A percentile compares a stretch with the other conserved stretches of the same genome.
Evolutionary conservation across 495 filamentous ascomycete genomes (phyloP).

Genomic region (Daldinia grandis): DNA sequence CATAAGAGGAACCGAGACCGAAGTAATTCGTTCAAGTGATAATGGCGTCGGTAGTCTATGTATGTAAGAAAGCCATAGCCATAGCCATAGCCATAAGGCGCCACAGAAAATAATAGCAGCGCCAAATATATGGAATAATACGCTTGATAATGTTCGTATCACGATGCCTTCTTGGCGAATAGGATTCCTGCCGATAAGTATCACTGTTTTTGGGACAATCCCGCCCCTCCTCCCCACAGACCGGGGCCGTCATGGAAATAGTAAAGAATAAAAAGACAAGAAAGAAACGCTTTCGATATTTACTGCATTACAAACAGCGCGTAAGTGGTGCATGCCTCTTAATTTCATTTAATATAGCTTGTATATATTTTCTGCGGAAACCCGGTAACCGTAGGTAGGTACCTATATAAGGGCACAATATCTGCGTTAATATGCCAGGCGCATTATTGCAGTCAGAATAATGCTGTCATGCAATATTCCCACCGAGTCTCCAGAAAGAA

Average conservation of each 20-base stretch:
- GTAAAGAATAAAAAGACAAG: slow-evolving; percentile 5
- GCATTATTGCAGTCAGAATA: background rate
- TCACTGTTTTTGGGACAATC: slow-evolving; percentile 7
- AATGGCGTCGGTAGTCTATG: background rate
- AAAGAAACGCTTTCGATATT: background rate
- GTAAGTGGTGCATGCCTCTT: slow-evolving; percentile 1
- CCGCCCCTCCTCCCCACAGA: slow-evolving; percentile 14
- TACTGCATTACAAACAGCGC: background rate
- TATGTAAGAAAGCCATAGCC: too few relatives aligned
- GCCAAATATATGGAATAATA: slow-evolving; percentile 17
- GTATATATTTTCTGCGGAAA: slow-evolving; percentile 7
- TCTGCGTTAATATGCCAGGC: slow-evolving; percentile 11
- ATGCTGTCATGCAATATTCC: background rate
- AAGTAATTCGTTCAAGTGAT: background rate
- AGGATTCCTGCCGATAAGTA: slow-evolving; percentile 31
- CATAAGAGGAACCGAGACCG: background rate
- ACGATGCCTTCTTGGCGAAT: slow-evolving; percentile 21
- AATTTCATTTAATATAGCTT: background rate
- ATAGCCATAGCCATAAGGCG: background rate
- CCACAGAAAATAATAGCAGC: slow-evolving; percentile 8
- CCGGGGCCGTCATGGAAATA: slow-evolving; percentile 21
- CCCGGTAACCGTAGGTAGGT: slow-evolving; percentile 8
- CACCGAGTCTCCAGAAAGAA: background rate
- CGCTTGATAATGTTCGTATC: slow-evolving; percentile 22
- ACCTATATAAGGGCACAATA: background rate